Base-by-base conservation (phyloP, 176 grass and related monocot genomes). In the Hyparrhenia diplandra region DNA sequence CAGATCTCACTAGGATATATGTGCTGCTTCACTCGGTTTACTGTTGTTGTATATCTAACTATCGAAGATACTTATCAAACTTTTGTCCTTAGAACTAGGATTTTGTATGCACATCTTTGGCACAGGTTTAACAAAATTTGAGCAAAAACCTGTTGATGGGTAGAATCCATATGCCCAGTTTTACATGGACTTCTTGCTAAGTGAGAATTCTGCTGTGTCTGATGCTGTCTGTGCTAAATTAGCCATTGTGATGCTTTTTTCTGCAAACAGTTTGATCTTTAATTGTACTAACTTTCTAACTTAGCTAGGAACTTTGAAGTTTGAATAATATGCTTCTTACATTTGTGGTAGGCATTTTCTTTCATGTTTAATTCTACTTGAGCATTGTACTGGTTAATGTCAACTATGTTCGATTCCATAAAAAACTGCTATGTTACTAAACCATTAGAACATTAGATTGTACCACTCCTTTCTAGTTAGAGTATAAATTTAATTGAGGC, bases 401-500 rank as follows among this genome's bases (percentile, higher is more conserved):
- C 31, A 3, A 17, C 2, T 60, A 75, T 61, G 21, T 8, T 10
- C 5, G 12, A 49, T 66, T n/a, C 28, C 18, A 31, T 12, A n/a
- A 65, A 21, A 47, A 12, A 9, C 7, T 13, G 10, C 24, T 13
- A 14, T 0, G 8, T 16, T 34, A 57, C 2, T 20, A 8, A 58
- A 49, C 16, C 21, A 6, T 41, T 60, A 82, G 21, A 42, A 63
- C 20, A 45, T 24, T 47, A 23, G 4, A 63, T 34, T 20, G 3
- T 52, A 57, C 54, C 54, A 55, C 54, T 57, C 14, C 34, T 43
- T 25, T 67, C 39, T 64, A 35, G 28, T 74, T 40, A 17, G 20
- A 62, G n/a, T 61, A 47, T 85, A n/a, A 73, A 62, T 85, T 46
- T 39, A 41, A 85, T 78, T 30, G 25, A 13, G 31, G 23, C 30